Base-by-base conservation (phyloP, 202 grass and related monocot genomes). In the Schoenoplectus triqueter region DNA sequence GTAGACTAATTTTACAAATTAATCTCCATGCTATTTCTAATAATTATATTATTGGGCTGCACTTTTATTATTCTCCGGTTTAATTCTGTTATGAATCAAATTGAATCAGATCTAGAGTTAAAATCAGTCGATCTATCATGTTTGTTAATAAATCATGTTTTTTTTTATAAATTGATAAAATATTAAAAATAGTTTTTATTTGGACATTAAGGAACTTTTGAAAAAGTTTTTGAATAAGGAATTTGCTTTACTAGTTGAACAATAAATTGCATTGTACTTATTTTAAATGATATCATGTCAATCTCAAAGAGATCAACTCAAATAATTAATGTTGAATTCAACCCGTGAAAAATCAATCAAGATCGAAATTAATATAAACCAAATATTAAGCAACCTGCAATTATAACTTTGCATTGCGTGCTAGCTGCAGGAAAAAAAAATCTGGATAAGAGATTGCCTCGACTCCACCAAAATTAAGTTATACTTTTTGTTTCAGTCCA, bases 371-470 rank as follows among this genome's bases (percentile, higher is more conserved):
- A 73, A 2, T 73, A 73, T 1, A 2, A 73, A 73, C 20, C 3
- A 73, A 20, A 20, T n/a, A 49, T 50, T 8, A 73, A 51, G 17
- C 46, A 50, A 73, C 14, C 46, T 10, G 0, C 10, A 63, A 80
- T 57, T 59, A 8, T 60, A 15, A 1, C 40, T 49, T 10, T 22
- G 40, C 17, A 2, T 73, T 10, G 13, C 21, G 45, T 73, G 9
- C 14, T 21, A 7, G 2, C 15, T 20, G 48, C 44, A 55, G 5
- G 40, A 72, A 69, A 77, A 15, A 47, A 70, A 76, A 56, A 77
- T 77, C 21, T 56, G 11, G 51, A 7, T 1, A 77, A 57, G 50
- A 77, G 51, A 57, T 77, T 56, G 73, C 73, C 73, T 77, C 73
- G 50, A 75, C 18, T 54, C 19, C 48, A 75, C 19, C 48, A 54